These are phyloP conservation scores for Solanum dulcamara DNA, from an alignment of 257 asterid species.

Conservation along the genomic window DNA sequence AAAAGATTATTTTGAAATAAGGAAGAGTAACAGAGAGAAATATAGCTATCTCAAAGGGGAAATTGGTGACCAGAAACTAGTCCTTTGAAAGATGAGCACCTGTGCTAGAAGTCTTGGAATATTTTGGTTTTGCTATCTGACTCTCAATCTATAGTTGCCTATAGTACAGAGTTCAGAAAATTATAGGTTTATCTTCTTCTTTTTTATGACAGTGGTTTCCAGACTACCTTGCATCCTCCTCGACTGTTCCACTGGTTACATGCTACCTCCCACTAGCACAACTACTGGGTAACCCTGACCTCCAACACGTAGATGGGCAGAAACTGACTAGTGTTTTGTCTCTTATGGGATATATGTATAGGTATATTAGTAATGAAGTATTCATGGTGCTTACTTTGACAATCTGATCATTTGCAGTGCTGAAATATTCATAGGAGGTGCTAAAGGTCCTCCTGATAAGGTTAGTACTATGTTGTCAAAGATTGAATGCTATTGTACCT, in stretches of 20 bases:
- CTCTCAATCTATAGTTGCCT: background rate
- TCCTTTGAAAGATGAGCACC: background rate
- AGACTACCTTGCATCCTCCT: background rate
- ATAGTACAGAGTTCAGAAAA: background rate
- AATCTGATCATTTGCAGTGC: slow-evolving; percentile 55
- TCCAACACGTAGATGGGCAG: background rate
- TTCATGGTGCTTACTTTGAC: background rate
- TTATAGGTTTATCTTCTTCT: background rate
- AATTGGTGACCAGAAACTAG: background rate
- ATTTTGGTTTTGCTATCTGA: background rate
- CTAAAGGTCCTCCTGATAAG: slow-evolving; percentile 89
- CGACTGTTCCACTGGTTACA: background rate
- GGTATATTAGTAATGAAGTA: background rate
- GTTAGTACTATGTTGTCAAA: slow-evolving; percentile 22
- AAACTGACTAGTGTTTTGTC: background rate
- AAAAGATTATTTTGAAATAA: background rate
- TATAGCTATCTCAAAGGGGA: background rate
- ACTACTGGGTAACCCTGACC: background rate
- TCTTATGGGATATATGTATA: background rate
- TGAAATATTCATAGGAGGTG: slow-evolving; percentile 82
- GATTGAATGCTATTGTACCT: background rate
- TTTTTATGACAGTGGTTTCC: background rate
- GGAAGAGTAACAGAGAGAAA: background rate
- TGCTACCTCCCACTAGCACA: background rate
- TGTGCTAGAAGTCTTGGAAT: background rate